Evolutionary conservation across 2,329 filamentous ascomycete species (phyloP), one percentile per base, ranked within the genome.

Genomic region (Colletotrichum simmondsii): DNA sequence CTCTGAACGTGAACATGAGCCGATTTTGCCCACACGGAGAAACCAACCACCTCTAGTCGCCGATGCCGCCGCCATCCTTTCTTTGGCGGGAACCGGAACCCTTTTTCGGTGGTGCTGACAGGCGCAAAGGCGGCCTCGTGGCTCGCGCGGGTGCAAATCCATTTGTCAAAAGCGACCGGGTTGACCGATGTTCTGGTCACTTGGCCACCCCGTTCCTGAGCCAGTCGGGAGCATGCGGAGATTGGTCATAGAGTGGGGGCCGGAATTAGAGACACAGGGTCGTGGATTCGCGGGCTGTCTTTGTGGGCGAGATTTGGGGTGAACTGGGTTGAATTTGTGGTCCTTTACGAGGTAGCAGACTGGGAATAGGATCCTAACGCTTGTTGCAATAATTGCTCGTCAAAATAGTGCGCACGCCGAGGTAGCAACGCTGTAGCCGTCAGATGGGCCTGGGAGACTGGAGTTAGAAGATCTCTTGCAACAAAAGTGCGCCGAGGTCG

Each of bases 171-270:
- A 56, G n/a, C 35, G 53, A 57, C 70, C 70, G 66, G 60, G 70
- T 24, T 65, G 32, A 54, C 66, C 70, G 70, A 70, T 65, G 70
- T 37, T 64, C n/a, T 56, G 70, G 35, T 70, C 65, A 65, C 28
- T 70, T 57, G 65, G 65, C 32, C 46, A 61, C 70, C 16, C 53
- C 70, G 65, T 70, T 70, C 70, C 66, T 61, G 66, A 35, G 66
- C 66, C 70, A 70, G 70, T 70, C 70, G 56, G 70, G 54, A 69
- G 60, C 42, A 63, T 61, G 59, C 66, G 70, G 66, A 70, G 46
- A 60, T 69, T 53, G 54, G 58, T 53, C 24, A 35, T 14, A 24
- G 32, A 57, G 64, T 62, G 65, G 69, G 58, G 65, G 64, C 26
- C 10, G 5, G 11, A 49, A n/a, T 11, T n/a, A n/a, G 53, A 32